phyloP scores from a whole-genome alignment of 192 early-diverging fungal species.

The Linnemannia schmuckeri region DNA sequence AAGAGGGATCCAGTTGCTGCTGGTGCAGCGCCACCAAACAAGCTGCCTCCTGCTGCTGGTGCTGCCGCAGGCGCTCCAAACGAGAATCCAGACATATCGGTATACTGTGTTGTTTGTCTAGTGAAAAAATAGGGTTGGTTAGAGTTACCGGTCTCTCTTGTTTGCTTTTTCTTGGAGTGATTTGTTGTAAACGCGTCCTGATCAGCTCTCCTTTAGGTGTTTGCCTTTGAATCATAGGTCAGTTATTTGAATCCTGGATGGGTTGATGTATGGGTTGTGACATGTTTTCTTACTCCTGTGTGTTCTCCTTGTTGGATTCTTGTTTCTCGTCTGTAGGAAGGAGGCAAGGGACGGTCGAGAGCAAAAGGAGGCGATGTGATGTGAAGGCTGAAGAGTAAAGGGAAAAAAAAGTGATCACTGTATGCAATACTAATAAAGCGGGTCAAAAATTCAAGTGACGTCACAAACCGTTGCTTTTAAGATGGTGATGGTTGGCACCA shows the following conservation, averaged over 20 bases:
- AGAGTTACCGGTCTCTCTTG: background rate
- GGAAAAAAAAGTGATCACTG: background rate
- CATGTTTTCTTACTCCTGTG: conserved; percentile 4
- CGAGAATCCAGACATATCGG: conserved; percentile 46
- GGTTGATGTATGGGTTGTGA: background rate
- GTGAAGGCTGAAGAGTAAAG: background rate
- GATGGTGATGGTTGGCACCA: too few relatives aligned
- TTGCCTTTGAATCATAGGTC: background rate
- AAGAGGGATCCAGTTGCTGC: conserved; percentile 31
- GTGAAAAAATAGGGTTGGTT: background rate
- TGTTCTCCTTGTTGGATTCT: background rate
- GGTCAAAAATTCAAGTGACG: background rate
- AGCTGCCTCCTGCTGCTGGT: conserved; percentile 15
- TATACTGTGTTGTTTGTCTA: background rate
- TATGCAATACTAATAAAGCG: background rate
- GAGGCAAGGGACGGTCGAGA: background rate
- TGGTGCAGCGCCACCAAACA: conserved; percentile 18
- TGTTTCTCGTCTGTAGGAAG: background rate
- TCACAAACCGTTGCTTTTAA: too few relatives aligned
- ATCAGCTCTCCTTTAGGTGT: too few relatives aligned
- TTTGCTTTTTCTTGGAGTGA: too few relatives aligned
- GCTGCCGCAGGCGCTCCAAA: conserved; percentile 45
- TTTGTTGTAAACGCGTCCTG: too few relatives aligned
- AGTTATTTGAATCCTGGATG: background rate
- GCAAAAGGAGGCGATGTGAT: background rate